Evolutionary conservation across 2,329 filamentous ascomycete species (phyloP).

Genomic region (Mariannaea sp.): DNA sequence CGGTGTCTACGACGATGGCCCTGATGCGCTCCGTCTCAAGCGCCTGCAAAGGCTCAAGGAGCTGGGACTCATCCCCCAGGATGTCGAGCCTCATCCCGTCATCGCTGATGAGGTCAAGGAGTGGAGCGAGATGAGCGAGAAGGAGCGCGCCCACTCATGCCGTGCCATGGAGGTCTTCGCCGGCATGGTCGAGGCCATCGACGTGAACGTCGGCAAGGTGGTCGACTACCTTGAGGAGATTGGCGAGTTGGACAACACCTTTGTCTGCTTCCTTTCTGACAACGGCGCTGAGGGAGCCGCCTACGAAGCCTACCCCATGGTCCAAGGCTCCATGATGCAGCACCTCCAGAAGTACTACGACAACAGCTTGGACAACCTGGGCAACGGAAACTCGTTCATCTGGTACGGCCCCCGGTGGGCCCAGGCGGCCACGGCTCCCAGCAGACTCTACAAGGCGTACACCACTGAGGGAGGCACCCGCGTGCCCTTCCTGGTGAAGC

Average conservation of each 20-base stretch:
- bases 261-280: slow-evolving; percentile 66
- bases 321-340: slow-evolving; percentile 33
- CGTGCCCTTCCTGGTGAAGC: slow-evolving; percentile 54
- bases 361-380: slow-evolving; percentile 25
- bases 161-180: slow-evolving; percentile 66
- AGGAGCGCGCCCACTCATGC: slow-evolving; percentile 53
- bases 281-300: slow-evolving; percentile 64
- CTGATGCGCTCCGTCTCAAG: slow-evolving; percentile 57
- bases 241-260: slow-evolving; percentile 66
- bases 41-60: slow-evolving; percentile 59
- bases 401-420: slow-evolving; percentile 27
- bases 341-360: slow-evolving; percentile 25
- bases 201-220: slow-evolving; percentile 63
- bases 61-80: slow-evolving; percentile 56
- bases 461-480: slow-evolving; percentile 56
- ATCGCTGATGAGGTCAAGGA: slow-evolving; percentile 45
- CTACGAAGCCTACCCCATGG: slow-evolving; percentile 34
- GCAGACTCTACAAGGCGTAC: slow-evolving; percentile 46
- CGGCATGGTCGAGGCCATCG: slow-evolving; percentile 67
- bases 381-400: slow-evolving; percentile 22
- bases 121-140: slow-evolving; percentile 51
- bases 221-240: slow-evolving; percentile 59
- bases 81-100: slow-evolving; percentile 56
- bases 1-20: slow-evolving; percentile 65
- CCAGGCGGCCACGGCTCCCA: slow-evolving; percentile 46